Percentiles rank a stretch among this genome's conserved stretches.
Conservation (phyloP, 768 basidiomycete species). For the Boletus barrowsii region DNA sequence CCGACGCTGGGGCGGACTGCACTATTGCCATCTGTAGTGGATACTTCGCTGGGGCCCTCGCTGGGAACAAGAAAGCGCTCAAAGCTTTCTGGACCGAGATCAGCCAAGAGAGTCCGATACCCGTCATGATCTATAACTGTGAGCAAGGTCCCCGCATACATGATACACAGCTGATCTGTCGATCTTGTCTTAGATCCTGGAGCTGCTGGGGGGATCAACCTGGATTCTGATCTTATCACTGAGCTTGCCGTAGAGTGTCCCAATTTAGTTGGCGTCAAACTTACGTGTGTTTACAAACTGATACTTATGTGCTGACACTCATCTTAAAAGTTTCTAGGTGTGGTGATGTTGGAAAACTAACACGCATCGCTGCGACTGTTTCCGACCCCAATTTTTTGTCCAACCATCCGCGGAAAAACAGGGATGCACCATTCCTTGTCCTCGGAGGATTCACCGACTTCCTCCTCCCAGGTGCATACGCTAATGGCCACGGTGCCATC, state of each 20-base stretch:
- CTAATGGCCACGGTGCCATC: slow-evolving; percentile 83
- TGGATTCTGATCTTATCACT: slow-evolving; percentile 84
- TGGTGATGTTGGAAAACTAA: slow-evolving; percentile 89
- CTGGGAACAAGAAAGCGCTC: slow-evolving; percentile 58
- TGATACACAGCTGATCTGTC: not conserved
- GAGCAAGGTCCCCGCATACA: slow-evolving; percentile 21
- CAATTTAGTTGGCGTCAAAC: slow-evolving; percentile 83
- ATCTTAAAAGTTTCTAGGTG: slow-evolving; percentile 48
- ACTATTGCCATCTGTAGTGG: slow-evolving; percentile 83
- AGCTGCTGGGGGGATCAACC: slow-evolving; percentile 84
- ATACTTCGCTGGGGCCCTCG: slow-evolving; percentile 79
- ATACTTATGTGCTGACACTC: not conserved
- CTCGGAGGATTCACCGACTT: slow-evolving; percentile 87
- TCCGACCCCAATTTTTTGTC: slow-evolving; percentile 53
- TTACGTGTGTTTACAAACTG: slow-evolving; percentile 57
- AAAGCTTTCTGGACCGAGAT: slow-evolving; percentile 80
- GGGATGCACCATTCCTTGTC: slow-evolving; percentile 65
- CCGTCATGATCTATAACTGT: slow-evolving; percentile 90
- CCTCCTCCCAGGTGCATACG: slow-evolving; percentile 67
- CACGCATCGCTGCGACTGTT: slow-evolving; percentile 72
- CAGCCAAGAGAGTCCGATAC: slow-evolving; percentile 75
- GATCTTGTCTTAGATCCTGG: slow-evolving; percentile 61
- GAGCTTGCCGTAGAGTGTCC: slow-evolving; percentile 74
- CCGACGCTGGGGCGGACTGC: slow-evolving; percentile 81
- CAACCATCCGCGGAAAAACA: slow-evolving; percentile 64